phyloP scores from a whole-genome alignment of 2,329 filamentous ascomycete species.

The Parascedosporium putredinis region DNA sequence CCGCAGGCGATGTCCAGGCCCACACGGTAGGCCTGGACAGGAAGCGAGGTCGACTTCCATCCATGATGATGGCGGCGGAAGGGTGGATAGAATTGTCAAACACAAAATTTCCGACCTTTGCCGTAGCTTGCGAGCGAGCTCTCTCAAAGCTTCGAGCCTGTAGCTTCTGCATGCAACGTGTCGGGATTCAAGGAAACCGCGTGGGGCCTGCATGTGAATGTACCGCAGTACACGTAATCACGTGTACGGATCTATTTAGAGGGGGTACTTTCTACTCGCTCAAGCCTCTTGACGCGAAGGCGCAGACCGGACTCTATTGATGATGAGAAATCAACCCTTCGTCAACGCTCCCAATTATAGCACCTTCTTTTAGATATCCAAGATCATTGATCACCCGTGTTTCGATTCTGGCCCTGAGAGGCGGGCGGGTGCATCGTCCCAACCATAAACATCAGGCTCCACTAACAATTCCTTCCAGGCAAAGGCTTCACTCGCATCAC shows the following conservation, averaged over 20 bases:
- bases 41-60: conserved; percentile 16
- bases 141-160: background rate
- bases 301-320: no score
- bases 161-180: background rate
- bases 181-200: background rate
- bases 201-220: background rate
- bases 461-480: background rate
- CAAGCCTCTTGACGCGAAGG: no score
- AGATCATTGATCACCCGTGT: background rate
- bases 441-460: no score
- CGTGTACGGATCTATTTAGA: no score
- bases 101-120: no score
- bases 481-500: background rate
- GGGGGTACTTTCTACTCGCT: no score
- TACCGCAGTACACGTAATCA: background rate
- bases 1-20: conserved; percentile 33
- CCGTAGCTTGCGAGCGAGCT: background rate
- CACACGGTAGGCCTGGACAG: conserved; percentile 19
- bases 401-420: no score
- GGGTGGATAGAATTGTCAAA: no score
- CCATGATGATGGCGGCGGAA: conserved; percentile 19
- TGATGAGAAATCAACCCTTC: no score
- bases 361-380: no score
- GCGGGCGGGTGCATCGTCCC: no score
- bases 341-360: no score